Percentiles rank a stretch among this genome's conserved stretches.
These are phyloP conservation scores for Hypoxylon sp. DNA, from an alignment of 2,329 filamentous ascomycete species.

Conservation along the genomic window DNA sequence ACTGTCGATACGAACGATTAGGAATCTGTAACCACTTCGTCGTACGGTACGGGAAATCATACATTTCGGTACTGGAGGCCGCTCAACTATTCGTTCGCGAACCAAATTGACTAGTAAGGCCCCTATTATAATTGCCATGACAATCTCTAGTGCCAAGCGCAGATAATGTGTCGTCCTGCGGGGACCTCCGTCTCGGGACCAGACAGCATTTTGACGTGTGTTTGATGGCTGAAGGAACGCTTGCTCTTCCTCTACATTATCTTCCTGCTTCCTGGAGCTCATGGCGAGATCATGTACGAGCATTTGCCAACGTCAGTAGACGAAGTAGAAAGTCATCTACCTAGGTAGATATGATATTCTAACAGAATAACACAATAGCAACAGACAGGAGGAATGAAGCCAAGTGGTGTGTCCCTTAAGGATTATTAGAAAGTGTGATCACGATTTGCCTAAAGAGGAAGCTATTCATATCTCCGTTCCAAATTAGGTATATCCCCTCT, in stretches of 20 bases:
- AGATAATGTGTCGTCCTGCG: constrained; percentile 45
- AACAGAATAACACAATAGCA: constrained; percentile 5
- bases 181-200: constrained; percentile 33
- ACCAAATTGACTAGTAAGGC: constrained; percentile 46
- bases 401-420: constrained; percentile 1
- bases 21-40: background rate
- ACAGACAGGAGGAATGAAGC: constrained; percentile 4
- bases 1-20: constrained; percentile 48
- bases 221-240: constrained; percentile 49
- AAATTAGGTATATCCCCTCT: constrained; percentile 26
- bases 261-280: constrained; percentile 45
- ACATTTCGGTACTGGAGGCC: constrained; percentile 55
- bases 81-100: constrained; percentile 36
- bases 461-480: constrained; percentile 44
- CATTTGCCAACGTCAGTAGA: constrained; percentile 1
- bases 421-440: constrained; percentile 31
- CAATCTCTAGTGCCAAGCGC: constrained; percentile 52
- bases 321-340: background rate
- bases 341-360: constrained; percentile 5
- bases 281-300: constrained; percentile 32
- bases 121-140: constrained; percentile 52
- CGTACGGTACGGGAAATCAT: constrained; percentile 23
- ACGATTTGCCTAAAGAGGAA: constrained; percentile 45
- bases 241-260: constrained; percentile 51
- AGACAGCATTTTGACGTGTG: constrained; percentile 32